Evolutionary conservation across 768 basidiomycete genomes (phyloP).

Genomic region (Mycena sanguinolenta): DNA sequence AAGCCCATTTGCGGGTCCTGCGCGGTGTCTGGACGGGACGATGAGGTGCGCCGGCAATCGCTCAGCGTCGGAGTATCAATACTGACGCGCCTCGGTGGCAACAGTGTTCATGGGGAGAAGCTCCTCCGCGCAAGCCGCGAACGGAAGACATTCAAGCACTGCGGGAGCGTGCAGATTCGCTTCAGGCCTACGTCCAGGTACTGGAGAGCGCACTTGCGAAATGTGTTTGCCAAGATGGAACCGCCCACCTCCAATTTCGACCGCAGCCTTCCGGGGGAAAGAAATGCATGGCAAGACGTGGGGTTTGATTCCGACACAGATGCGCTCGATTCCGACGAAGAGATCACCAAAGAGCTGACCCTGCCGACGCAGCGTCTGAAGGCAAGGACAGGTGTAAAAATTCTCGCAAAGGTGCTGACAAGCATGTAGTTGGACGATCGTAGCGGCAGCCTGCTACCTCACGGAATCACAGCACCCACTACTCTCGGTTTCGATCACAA

Average conservation of each 20-base stretch:
- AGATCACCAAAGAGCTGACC: slow-evolving; percentile 31
- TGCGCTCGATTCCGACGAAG: slow-evolving; percentile 27
- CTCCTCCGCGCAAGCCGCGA: too few relatives aligned
- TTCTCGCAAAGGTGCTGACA: too few relatives aligned
- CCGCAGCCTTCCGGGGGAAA: background rate
- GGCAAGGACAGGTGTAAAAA: slow-evolving; percentile 16
- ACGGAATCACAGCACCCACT: slow-evolving; percentile 7
- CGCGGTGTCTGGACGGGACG: slow-evolving; percentile 15
- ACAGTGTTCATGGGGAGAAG: too few relatives aligned
- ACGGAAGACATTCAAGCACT: slow-evolving; percentile 36
- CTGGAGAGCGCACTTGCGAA: slow-evolving; percentile 24
- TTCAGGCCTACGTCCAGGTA: slow-evolving; percentile 22
- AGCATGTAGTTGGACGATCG: slow-evolving; percentile 28
- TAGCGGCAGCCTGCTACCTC: background rate
- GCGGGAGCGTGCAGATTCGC: slow-evolving; percentile 18
- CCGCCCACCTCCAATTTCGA: slow-evolving; percentile 23
- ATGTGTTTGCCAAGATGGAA: slow-evolving; percentile 32
- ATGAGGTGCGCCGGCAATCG: slow-evolving; percentile 11
- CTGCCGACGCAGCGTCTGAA: slow-evolving; percentile 31
- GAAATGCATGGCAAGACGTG: too few relatives aligned
- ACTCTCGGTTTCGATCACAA: too few relatives aligned
- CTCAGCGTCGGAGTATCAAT: too few relatives aligned
- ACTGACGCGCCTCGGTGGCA: too few relatives aligned
- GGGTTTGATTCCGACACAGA: slow-evolving; percentile 13
- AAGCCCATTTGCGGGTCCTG: slow-evolving; percentile 33